Base-by-base conservation (phyloP, 371 early-diverging fungal species). In the Phascolomyces articulosus region DNA sequence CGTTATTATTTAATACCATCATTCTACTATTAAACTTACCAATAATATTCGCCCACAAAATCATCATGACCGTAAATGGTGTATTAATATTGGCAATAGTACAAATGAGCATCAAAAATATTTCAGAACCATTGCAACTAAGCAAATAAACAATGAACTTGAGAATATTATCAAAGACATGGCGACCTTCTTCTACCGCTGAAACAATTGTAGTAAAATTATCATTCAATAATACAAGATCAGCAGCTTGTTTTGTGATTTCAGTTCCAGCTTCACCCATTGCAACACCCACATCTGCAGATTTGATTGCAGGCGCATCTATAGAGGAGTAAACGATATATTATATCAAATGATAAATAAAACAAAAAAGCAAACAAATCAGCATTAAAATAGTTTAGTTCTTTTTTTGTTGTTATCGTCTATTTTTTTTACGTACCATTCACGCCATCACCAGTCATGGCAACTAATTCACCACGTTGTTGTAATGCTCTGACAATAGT, bases 401-500 rank as follows among this genome's bases (percentile, higher is more conserved):
- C 23, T 15, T 21, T 38, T 54, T 27, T 4, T 26, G 21, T 49
- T 49, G 21, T 51, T 24, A 0, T 10, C 18, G 18, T 58, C 6
- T 48, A 29, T 49, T 31, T n/a, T 1, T 31, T 28, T 1, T 26
- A 53, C 53, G 53, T 63, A 69, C 73, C 73, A 70, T 92, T 95
- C 63, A 95, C 88, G 75, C 96, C 90, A 79, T 96, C 91, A 62
- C 96, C 98, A 0, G 94, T 94, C 93, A 91, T 90, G 31, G 89
- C 90, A 34, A 85, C 91, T 2, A 85, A 73, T 53, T 90, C 89
- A 10, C 88, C 88, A 55, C 90, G 84, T 31, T 86, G 74, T 71
- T 99, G 96, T 62, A 99, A 74, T 1, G 98, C 95, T 65, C 88
- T 84, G 20, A 99, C 96, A 74, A 99, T 94, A 76, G 93, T 94